Percentiles rank a stretch among this genome's conserved stretches.
These are phyloP conservation scores for Marasmius sp. DNA, from an alignment of 1,284 basidiomycete genomes.

Conservation along the genomic window DNA sequence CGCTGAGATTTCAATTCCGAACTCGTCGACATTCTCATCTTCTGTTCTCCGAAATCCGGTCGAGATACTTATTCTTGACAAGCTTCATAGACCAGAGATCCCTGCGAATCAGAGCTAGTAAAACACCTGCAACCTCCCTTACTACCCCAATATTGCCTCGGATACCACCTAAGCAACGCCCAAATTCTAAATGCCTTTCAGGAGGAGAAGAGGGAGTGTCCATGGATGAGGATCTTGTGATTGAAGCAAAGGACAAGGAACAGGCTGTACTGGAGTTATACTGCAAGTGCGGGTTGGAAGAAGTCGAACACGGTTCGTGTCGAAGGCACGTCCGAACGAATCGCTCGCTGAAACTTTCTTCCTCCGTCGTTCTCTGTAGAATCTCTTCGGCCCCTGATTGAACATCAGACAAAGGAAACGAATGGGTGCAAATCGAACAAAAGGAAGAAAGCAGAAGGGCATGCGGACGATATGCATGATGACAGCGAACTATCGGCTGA, in stretches of 20 bases:
- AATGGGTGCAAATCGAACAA: slow-evolving; percentile 52
- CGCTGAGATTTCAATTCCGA: too few relatives aligned
- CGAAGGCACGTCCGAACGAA: too few relatives aligned
- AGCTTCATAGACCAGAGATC: too few relatives aligned
- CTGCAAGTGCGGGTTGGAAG: slow-evolving; percentile 71
- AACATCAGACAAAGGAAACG: slow-evolving; percentile 47
- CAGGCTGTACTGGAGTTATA: slow-evolving; percentile 89
- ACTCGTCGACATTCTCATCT: too few relatives aligned
- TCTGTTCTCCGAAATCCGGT: too few relatives aligned
- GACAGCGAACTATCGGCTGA: neutral
- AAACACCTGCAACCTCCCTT: too few relatives aligned
- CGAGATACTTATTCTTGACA: too few relatives aligned
- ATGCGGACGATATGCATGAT: too few relatives aligned
- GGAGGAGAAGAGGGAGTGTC: slow-evolving; percentile 49
- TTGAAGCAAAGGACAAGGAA: slow-evolving; percentile 92
- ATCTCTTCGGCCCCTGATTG: slow-evolving; percentile 54
- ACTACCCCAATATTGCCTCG: too few relatives aligned
- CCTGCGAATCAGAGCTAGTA: too few relatives aligned
- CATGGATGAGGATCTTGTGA: slow-evolving; percentile 84
- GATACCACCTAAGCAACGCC: too few relatives aligned
- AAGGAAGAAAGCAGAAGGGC: slow-evolving; percentile 24
- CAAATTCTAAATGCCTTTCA: too few relatives aligned
- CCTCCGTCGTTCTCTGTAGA: slow-evolving; percentile 24
- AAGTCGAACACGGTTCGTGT: slow-evolving; percentile 57
- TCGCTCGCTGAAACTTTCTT: slow-evolving; percentile 3